Evolutionary conservation across 2,329 filamentous ascomycete genomes (phyloP), one percentile per base, ranked within the genome.

Genomic region (Microcyclosporella mali): DNA sequence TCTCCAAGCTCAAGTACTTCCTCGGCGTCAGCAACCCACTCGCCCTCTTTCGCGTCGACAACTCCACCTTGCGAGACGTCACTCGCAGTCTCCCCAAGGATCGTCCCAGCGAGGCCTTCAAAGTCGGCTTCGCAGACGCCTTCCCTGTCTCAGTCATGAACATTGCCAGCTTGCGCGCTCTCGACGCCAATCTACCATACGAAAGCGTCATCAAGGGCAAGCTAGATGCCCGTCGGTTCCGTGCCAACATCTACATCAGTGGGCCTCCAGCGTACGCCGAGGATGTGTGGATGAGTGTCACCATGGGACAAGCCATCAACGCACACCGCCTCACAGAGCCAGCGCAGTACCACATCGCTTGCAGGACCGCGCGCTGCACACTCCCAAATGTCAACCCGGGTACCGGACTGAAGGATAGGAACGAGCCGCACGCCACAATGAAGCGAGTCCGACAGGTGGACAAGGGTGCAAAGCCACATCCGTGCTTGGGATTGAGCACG

Each of bases 61-160:
- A 56, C 9, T 64, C 59, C 1, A 69, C 69, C 33, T 65, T 76
- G 40, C 71, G 83, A 18, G 69, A 79, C 48, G 78, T 87, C 2
- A 72, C 73, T 45, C 70, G 75, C 42, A 77, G 73, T 58, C 80
- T 81, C 7, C 81, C 83, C 0, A 69, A 63, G 12, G 72, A 72
- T 50, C 72, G 74, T 6, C 71, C 73, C 3, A 69, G 79, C 0
- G 81, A 82, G 52, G 78, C 84, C 57, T 77, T 81, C 1, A 69
- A 78, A 4, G 74, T 82, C 10, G 79, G 79, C 37, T 85, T 86
- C 58, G 79, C 83, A 48, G 84, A 88, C 60, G 78, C 78, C 33
- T 87, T 84, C 59, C 82, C 84, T 1, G 67, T 88, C 12, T 80
- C 85, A 51, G 65, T 88, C 32, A 65, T 86, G 39, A 85, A 78